Evolutionary conservation across 1,284 basidiomycete species (phyloP).

Genomic region (Cystobasidium sp.): DNA sequence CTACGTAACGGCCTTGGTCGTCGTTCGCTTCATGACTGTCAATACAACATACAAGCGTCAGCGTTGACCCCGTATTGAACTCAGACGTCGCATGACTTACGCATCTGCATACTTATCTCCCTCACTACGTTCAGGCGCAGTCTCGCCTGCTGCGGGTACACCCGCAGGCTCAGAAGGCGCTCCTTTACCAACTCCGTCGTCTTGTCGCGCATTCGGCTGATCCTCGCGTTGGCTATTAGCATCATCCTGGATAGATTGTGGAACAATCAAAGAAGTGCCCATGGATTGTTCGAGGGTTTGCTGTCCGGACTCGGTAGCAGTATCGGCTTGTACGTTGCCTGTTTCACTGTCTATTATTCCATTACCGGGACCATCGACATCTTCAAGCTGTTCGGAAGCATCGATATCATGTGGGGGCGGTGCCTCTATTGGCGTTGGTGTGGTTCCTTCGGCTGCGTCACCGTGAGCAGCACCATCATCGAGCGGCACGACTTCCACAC

Average conservation of each 20-base stretch:
- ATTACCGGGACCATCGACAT: not conserved
- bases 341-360: slow-evolving; percentile 4
- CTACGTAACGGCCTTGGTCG: not conserved
- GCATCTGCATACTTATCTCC: slow-evolving; percentile 31
- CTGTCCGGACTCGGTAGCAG: not conserved
- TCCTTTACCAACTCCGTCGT: not conserved
- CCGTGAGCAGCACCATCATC: not conserved
- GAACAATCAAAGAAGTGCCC: too few relatives aligned
- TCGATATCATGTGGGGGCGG: not conserved
- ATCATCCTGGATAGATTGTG: not conserved
- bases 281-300: not conserved
- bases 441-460: not conserved
- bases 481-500: slow-evolving; percentile 11
- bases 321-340: not conserved
- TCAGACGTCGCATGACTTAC: slow-evolving; percentile 7
- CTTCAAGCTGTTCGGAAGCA: slow-evolving; percentile 15
- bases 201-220: not conserved
- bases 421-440: not conserved
- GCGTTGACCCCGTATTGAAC: not conserved
- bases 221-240: not conserved
- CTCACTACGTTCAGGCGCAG: not conserved
- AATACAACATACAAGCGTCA: not conserved
- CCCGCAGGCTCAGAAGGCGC: not conserved
- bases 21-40: slow-evolving; percentile 26
- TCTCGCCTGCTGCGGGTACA: not conserved